These are phyloP conservation scores for Boletus sp. DNA, from an alignment of 768 basidiomycete species.

Conservation along the genomic window DNA sequence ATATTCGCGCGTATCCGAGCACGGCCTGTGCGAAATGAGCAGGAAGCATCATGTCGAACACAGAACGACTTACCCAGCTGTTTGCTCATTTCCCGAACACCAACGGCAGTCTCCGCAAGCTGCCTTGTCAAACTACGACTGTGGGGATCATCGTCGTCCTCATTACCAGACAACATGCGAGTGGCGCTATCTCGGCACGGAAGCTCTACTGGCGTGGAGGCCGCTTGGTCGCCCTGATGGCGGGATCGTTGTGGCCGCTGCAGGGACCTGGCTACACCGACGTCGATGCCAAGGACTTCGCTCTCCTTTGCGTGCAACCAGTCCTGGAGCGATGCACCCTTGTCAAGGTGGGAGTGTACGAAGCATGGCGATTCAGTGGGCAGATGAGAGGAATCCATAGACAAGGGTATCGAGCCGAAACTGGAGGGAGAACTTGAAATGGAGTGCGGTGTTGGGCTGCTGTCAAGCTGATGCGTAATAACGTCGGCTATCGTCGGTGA, in stretches of 20 bases:
- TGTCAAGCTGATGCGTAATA: slow-evolving; percentile 15
- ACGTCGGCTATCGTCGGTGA: slow-evolving; percentile 20
- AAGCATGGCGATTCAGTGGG: slow-evolving; percentile 75
- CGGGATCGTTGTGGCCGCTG: slow-evolving; percentile 28
- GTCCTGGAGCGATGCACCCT: slow-evolving; percentile 72
- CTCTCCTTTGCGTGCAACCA: slow-evolving; percentile 53
- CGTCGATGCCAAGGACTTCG: slow-evolving; percentile 32
- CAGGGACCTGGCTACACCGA: slow-evolving; percentile 52
- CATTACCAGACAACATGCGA: slow-evolving; percentile 23
- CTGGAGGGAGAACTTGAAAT: slow-evolving; percentile 31
- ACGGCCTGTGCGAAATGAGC: slow-evolving; percentile 58
- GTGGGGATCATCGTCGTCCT: slow-evolving; percentile 69
- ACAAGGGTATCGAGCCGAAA: slow-evolving; percentile 24
- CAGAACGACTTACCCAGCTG: slow-evolving; percentile 71
- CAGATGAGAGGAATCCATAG: slow-evolving; percentile 25
- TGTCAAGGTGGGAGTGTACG: slow-evolving; percentile 89
- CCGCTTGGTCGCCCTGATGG: slow-evolving; percentile 5
- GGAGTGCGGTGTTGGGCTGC: slow-evolving; percentile 16
- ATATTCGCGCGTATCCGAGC: slow-evolving; percentile 90
- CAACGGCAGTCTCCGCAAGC: slow-evolving; percentile 94
- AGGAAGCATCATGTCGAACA: neutral
- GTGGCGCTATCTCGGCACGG: slow-evolving; percentile 15
- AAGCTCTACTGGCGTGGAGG: slow-evolving; percentile 16
- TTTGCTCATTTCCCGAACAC: slow-evolving; percentile 98
- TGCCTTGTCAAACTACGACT: slow-evolving; percentile 83